Conservation (phyloP, 169 alveolate genomes). For the Amoebophrya sp. region DNA sequence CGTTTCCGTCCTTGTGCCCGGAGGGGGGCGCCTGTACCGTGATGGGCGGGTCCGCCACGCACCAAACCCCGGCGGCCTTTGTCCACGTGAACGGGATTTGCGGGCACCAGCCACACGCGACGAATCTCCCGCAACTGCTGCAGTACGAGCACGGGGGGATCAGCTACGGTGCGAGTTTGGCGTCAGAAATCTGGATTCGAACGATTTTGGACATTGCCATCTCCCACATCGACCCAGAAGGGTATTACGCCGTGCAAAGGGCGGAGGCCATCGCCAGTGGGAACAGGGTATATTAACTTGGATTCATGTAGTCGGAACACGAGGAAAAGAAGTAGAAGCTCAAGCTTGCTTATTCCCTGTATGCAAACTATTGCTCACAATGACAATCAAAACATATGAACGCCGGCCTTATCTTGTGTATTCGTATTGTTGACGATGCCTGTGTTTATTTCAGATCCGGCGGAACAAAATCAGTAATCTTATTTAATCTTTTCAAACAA, state of each 20-base stretch:
- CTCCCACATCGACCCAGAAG: not conserved
- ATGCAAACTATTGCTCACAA: no score
- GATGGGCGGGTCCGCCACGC: not conserved
- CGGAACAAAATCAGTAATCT: no score
- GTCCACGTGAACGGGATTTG: not conserved
- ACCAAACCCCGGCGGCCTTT: not conserved
- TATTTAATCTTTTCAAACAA: no score
- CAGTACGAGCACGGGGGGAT: no score
- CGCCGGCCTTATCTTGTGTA: no score
- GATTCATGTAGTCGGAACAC: no score
- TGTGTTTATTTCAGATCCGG: no score
- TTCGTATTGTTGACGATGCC: no score
- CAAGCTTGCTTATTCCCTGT: no score
- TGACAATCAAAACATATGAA: no score
- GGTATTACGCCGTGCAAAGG: not conserved
- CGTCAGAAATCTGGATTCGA: not conserved
- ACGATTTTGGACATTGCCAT: not conserved
- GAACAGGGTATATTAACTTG: no score
- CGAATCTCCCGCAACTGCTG: not conserved
- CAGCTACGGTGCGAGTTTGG: not conserved
- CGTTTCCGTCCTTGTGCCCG: not conserved
- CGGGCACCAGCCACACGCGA: not conserved
- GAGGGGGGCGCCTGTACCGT: not conserved
- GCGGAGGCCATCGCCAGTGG: not conserved
- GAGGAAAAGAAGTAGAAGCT: no score